A percentile compares a stretch with the other conserved stretches of the same genome.
phyloP scores from a whole-genome alignment of 208 protist species.

The Tritrichomonas musculus region DNA sequence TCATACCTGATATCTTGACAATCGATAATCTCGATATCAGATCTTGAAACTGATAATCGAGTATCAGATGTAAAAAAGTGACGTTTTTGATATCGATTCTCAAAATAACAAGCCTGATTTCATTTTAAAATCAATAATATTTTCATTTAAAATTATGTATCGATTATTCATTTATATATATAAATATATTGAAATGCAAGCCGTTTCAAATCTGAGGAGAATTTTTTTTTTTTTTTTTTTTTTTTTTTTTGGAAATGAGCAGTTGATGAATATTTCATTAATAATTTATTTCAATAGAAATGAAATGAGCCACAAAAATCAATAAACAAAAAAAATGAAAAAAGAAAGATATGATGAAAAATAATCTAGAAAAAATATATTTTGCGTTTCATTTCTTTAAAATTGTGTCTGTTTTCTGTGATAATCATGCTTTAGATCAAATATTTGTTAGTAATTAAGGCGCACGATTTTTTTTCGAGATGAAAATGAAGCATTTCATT shows the following conservation, averaged over 20 bases:
- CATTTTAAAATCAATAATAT: neutral
- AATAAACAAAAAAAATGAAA: no score
- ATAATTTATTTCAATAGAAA: neutral
- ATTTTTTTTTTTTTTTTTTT: neutral
- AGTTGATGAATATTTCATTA: neutral
- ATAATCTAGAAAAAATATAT: no score
- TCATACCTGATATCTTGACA: no score
- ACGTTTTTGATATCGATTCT: no score
- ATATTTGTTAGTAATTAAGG: neutral
- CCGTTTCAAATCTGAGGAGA: neutral
- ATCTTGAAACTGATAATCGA: no score
- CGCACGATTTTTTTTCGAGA: neutral
- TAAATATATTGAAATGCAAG: neutral
- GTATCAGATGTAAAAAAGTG: no score
- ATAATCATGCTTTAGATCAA: neutral
- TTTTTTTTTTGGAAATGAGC: neutral
- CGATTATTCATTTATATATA: neutral
- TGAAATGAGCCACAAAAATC: neutral
- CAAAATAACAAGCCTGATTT: neutral
- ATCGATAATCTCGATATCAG: no score
- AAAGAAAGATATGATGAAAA: no score
- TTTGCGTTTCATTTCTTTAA: no score
- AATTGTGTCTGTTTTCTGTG: no score
- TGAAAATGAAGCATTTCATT: neutral
- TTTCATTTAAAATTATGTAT: neutral